Evolutionary conservation across 2,329 filamentous ascomycete species (phyloP).

Genomic region (Didymellaceae sp.): DNA sequence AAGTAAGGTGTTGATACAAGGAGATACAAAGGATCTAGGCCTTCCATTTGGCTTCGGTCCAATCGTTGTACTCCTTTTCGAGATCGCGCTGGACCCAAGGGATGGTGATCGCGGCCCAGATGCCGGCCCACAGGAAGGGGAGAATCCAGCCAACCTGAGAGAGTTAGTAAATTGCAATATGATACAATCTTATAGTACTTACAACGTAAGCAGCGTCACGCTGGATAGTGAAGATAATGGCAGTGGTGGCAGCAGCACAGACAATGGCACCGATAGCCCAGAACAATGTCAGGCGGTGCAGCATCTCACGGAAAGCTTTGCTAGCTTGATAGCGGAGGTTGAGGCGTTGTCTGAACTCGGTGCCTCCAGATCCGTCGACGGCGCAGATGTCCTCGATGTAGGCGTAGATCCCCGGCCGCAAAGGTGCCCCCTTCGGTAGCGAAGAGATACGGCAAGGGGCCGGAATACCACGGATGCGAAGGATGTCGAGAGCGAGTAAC

Average conservation of each 20-base stretch:
- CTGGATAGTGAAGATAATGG: slow-evolving; percentile 56
- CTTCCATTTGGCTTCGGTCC: slow-evolving; percentile 48
- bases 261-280: slow-evolving; percentile 57
- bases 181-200: slow-evolving; percentile 25
- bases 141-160: slow-evolving; percentile 55
- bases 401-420: slow-evolving; percentile 61
- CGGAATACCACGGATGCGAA: slow-evolving; percentile 54
- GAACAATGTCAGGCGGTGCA: slow-evolving; percentile 59
- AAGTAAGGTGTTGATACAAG: slow-evolving; percentile 5
- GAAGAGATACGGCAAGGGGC: slow-evolving; percentile 61
- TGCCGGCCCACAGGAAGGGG: slow-evolving; percentile 58
- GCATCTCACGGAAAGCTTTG: slow-evolving; percentile 60
- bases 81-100: slow-evolving; percentile 53
- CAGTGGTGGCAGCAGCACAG: slow-evolving; percentile 51
- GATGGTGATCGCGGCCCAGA: slow-evolving; percentile 56
- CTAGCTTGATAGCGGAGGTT: slow-evolving; percentile 61
- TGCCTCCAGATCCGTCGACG: slow-evolving; percentile 61
- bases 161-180: not conserved
- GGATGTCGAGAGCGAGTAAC: slow-evolving; percentile 57
- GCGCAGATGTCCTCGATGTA: slow-evolving; percentile 62
- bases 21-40: slow-evolving; percentile 26
- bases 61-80: slow-evolving; percentile 43
- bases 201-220: slow-evolving; percentile 57
- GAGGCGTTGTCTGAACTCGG: slow-evolving; percentile 59
- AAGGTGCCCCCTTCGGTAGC: slow-evolving; percentile 57